These are phyloP conservation scores for Penicillium roqueforti DNA, from an alignment of 495 filamentous ascomycete genomes.

Conservation along the genomic window DNA sequence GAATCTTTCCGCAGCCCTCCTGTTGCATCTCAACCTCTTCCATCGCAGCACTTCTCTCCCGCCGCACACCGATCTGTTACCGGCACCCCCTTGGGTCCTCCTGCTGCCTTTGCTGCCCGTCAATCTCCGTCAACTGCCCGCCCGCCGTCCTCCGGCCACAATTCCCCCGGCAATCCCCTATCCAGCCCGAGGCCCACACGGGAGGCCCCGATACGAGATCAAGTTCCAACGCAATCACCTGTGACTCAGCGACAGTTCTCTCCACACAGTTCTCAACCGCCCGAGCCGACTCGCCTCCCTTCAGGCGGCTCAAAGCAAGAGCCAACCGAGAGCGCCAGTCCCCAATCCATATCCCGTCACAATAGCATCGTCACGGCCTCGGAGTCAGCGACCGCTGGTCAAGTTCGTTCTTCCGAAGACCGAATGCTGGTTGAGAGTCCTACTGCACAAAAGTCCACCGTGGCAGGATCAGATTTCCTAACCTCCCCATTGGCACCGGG, in stretches of 20 bases:
- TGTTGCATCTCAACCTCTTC: conserved; percentile 33
- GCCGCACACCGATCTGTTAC: conserved; percentile 42
- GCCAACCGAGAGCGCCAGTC: conserved; percentile 41
- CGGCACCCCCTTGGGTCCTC: conserved; percentile 47
- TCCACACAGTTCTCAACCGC: conserved; percentile 26
- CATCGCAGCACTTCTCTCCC: conserved; percentile 39
- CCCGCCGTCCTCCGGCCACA: conserved; percentile 33
- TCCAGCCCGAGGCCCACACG: conserved; percentile 35
- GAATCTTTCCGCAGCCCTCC: conserved; percentile 40
- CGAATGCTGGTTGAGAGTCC: conserved; percentile 28
- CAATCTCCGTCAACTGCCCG: conserved; percentile 34
- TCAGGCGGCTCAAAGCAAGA: conserved; percentile 34
- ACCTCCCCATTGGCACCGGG: conserved; percentile 17
- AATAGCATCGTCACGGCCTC: conserved; percentile 22
- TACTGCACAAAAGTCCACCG: conserved; percentile 11
- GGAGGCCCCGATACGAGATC: conserved; percentile 26
- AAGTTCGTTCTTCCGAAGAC: conserved; percentile 27
- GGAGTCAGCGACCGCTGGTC: conserved; percentile 9
- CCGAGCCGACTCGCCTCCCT: conserved; percentile 27
- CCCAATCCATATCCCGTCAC: conserved; percentile 38
- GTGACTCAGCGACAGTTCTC: conserved; percentile 24
- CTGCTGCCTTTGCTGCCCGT: conserved; percentile 31
- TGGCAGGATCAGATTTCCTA: conserved; percentile 13
- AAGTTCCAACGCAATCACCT: conserved; percentile 28
- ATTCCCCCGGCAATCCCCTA: conserved; percentile 32